A percentile compares a stretch with the other conserved stretches of the same genome.
phyloP scores from a whole-genome alignment of 352 stramenopile genomes.

The Globisporangium spiculum region DNA sequence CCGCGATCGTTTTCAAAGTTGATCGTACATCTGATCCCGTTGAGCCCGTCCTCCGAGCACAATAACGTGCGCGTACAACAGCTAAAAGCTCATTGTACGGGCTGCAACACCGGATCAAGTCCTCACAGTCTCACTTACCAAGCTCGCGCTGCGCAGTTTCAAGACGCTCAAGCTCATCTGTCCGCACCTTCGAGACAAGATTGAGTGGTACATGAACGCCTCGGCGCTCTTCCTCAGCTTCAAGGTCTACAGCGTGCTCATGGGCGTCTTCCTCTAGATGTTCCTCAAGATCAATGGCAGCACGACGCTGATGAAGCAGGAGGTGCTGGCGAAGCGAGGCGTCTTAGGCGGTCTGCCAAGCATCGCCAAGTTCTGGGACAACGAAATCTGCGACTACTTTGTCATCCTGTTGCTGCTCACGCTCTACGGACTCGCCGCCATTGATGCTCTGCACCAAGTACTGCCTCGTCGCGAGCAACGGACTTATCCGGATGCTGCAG shows the following conservation, averaged over 20 bases:
- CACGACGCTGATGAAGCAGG: conserved; percentile 45
- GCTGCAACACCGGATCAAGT: no score
- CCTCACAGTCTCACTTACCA: background rate
- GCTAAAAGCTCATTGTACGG: no score
- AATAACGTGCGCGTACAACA: no score
- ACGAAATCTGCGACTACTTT: conserved; percentile 53
- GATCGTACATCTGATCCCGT: no score
- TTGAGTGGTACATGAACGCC: conserved; percentile 26
- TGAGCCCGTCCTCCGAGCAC: no score
- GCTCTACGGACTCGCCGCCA: conserved; percentile 33
- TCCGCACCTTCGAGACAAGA: background rate
- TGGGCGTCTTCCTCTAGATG: conserved; percentile 25
- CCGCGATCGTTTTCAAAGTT: no score
- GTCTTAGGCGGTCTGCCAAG: conserved; percentile 36
- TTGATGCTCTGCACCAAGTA: conserved; percentile 41
- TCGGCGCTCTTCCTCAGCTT: conserved; percentile 26
- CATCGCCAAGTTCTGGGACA: conserved; percentile 45
- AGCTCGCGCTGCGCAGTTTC: conserved; percentile 4
- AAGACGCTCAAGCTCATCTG: conserved; percentile 8
- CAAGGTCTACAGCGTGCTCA: conserved; percentile 31
- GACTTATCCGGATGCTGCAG: conserved; percentile 42
- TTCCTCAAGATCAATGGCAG: conserved; percentile 30
- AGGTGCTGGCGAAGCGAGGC: conserved; percentile 23
- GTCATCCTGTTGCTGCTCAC: conserved; percentile 43
- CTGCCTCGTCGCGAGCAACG: conserved; percentile 39